Evolutionary conservation across 257 asterid species (phyloP), one percentile per base, ranked within the genome.

Genomic region (Nicotiana knightiana): DNA sequence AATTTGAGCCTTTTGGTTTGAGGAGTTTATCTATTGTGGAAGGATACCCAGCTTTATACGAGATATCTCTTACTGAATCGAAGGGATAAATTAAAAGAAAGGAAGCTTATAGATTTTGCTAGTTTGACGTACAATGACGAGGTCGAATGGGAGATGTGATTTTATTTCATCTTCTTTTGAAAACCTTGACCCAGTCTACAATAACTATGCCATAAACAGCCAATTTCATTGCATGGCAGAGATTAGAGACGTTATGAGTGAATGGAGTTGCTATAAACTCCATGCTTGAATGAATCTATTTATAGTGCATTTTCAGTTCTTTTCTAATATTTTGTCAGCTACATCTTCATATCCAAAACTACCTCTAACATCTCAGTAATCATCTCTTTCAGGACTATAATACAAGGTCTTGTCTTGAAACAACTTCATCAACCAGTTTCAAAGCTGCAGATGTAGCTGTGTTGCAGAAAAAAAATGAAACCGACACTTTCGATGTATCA

Each of bases 361-460:
- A 15, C 80, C 21, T 16, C 80, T 51, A 75, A 75, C 79, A 48
- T 51, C 28, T 75, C 43, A n/a, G 26, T 28, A 75, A 51, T 51
- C 80, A 28, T 75, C 37, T 51, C 63, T 75, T 75, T 32, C 80
- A 75, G 80, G 80, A 24, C 46, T 75, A 39, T 48, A 75, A 51
- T 75, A 51, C 80, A 75, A 75, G 80, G 80, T 75, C 80, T 15
- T 1, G 12, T 51, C 43, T 3, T 75, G 61, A 46, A 48, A 71
- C 39, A 10, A 18, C 79, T 46, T 71, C 79, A 24, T 46, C 37
- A 18, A 70, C 33, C 77, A 70, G 30, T 67, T 18, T 24, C 9
- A 39, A 28, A 10, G 61, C 39, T 48, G 61, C 79, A 71, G 79
- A 71, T 67, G 77, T n/a, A 70, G 77, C 53, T 21, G 37, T 39